Conservation (phyloP, 768 basidiomycete genomes). For the Tulasnella sp. region DNA sequence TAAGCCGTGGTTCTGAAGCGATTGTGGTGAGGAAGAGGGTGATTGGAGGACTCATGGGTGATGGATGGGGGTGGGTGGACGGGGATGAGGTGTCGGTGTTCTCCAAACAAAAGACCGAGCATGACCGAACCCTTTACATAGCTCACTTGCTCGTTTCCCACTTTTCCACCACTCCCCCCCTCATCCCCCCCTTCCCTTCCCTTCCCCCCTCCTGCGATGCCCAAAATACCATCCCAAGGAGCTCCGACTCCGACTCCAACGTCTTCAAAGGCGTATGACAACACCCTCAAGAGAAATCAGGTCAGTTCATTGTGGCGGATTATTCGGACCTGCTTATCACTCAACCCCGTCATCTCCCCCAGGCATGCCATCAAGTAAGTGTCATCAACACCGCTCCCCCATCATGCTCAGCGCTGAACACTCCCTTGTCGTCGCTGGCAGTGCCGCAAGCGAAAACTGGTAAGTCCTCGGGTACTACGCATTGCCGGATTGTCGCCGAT, state of each 20-base stretch:
- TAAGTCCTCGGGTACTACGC: conserved; percentile 25
- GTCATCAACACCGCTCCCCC: background rate
- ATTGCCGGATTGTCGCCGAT: background rate
- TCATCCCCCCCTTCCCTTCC: background rate
- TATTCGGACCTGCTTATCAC: background rate
- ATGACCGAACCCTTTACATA: background rate
- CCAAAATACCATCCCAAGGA: background rate
- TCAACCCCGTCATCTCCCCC: background rate
- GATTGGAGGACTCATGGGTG: conserved; percentile 51
- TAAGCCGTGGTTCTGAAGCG: conserved; percentile 62
- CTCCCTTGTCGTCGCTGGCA: conserved; percentile 20
- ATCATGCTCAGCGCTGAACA: background rate
- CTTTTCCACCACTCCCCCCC: background rate
- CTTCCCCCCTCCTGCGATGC: background rate
- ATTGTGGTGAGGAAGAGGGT: conserved; percentile 82
- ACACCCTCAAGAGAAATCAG: conserved; percentile 8
- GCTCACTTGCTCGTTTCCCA: background rate
- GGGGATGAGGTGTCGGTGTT: background rate
- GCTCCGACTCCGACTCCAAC: background rate
- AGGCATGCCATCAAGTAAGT: conserved; percentile 12
- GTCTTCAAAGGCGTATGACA: background rate
- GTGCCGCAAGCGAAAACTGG: conserved; percentile 65
- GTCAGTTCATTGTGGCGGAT: background rate
- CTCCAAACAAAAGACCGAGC: background rate
- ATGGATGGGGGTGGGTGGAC: background rate